A percentile compares a stretch with the other conserved stretches of the same genome.
Evolutionary conservation across 2,329 filamentous ascomycete species (phyloP).

Genomic region (Alternaria conjuncta): DNA sequence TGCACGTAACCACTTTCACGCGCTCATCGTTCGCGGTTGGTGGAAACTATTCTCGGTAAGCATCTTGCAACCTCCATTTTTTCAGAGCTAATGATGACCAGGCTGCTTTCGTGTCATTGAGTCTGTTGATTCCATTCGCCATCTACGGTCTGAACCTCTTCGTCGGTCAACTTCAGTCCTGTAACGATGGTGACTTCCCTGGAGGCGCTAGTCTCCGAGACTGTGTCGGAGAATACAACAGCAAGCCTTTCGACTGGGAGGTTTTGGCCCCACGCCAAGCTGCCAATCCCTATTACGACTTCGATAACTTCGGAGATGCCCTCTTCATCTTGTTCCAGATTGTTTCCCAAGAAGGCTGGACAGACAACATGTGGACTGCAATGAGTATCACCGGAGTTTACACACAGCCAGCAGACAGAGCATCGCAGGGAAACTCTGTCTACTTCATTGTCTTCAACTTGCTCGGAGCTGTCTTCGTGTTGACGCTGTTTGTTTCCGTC

Average conservation of each 20-base stretch:
- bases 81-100: conserved; percentile 26
- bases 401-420: conserved; percentile 72
- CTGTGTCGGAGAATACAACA: conserved; percentile 85
- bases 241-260: conserved; percentile 80
- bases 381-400: conserved; percentile 81
- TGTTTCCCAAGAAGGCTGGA: conserved; percentile 98
- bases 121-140: conserved; percentile 92
- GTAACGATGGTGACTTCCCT: conserved; percentile 71
- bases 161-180: conserved; percentile 77
- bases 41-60: conserved; percentile 89
- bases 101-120: conserved; percentile 92
- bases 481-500: conserved; percentile 97
- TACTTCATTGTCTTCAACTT: conserved; percentile 98
- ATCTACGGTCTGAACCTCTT: conserved; percentile 96
- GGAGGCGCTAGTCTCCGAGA: conserved; percentile 67
- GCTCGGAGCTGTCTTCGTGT: conserved; percentile 91
- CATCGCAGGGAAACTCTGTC: conserved; percentile 81
- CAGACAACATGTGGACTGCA: conserved; percentile 84
- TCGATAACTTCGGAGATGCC: conserved; percentile 92
- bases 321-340: conserved; percentile 98
- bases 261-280: conserved; percentile 83
- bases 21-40: conserved; percentile 89
- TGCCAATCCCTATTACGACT: conserved; percentile 83
- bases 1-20: conserved; percentile 94
- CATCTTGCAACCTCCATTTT: background rate